A percentile compares a stretch with the other conserved stretches of the same genome.
phyloP scores from a whole-genome alignment of 2,329 filamentous ascomycete genomes.

The Dactylellina parvicollis region DNA sequence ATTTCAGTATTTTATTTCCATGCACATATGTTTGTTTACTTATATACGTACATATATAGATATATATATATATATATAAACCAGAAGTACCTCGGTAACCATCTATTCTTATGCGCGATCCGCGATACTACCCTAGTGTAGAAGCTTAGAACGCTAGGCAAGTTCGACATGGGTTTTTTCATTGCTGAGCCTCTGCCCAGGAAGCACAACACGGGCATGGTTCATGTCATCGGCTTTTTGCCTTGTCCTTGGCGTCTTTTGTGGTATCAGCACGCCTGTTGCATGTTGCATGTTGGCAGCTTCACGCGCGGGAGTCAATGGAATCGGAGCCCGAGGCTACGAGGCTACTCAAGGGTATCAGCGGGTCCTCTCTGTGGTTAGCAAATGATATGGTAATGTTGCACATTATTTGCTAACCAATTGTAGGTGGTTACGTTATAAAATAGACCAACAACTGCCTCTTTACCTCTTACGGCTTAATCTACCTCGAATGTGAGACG shows the following conservation, averaged over 20 bases:
- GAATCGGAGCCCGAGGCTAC: neutral
- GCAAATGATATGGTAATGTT: too few species aligned
- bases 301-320: slow-evolving; percentile 22
- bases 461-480: slow-evolving; percentile 25
- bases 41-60: too few species aligned
- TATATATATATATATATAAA: neutral
- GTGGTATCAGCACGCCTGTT: neutral
- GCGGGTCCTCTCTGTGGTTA: slow-evolving; percentile 29
- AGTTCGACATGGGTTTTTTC: too few species aligned
- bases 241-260: neutral
- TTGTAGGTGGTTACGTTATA: slow-evolving; percentile 47
- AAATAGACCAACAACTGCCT: slow-evolving; percentile 7
- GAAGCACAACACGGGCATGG: too few species aligned
- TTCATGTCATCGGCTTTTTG: neutral
- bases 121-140: too few species aligned
- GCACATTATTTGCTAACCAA: slow-evolving; percentile 52
- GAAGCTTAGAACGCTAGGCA: too few species aligned
- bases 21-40: too few species aligned
- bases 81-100: neutral
- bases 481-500: slow-evolving; percentile 7
- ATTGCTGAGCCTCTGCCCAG: too few species aligned
- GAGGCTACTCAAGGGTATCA: slow-evolving; percentile 49
- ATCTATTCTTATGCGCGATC: too few species aligned
- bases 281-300: neutral
- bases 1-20: too few species aligned